Base-by-base conservation (phyloP, 768 basidiomycete genomes). In the Termitomyces sp. region DNA sequence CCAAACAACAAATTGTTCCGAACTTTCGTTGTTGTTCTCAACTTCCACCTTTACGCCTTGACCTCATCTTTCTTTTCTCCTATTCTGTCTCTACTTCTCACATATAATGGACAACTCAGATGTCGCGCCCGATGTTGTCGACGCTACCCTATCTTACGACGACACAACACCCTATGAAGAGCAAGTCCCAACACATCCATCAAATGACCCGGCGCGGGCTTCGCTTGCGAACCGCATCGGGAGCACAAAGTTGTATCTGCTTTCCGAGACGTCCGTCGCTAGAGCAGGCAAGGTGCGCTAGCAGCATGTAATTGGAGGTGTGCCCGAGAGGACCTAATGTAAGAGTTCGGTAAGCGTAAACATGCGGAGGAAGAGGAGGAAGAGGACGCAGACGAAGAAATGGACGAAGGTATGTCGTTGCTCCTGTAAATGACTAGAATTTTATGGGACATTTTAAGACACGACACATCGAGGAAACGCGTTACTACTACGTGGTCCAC, bases 201-300 rank as follows among this genome's bases (percentile, higher is more conserved):
- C 70, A 7, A 69, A 67, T 22, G 67, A 64, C 27, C 65, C 70
- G 34, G 70, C 67, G 47, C 65, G 69, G 34, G 65, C 71, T 34
- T 78, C 76, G 20, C 75, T 91, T 33, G 86, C 83, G 16, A 78
- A 82, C 58, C 82, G 91, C n/a, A 91, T 92, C 44, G 82, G 89
- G 47, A 81, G 65, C 50, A 80, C 81, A 48, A 91, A 88, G 71
- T 82, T 92, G n/a, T 93, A 93, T 72, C 71, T 92, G 30, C 80
- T 91, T 61, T 79, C 87, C 53, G 91, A 92, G 64, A 75, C 87
- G 36, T 74, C 81, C n/a, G 76, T 80, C 59, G 72, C 78, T 62
- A 82, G 79, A 59, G 76, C 72, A 64, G 82, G 82, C 71, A 92
- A 92, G 88, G 91, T 93, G 80, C 82, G 87, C 79, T 73, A 73